A percentile compares a stretch with the other conserved stretches of the same genome.
phyloP scores from a whole-genome alignment of 2,329 filamentous ascomycete genomes.

The Fusarium cicatricum region DNA sequence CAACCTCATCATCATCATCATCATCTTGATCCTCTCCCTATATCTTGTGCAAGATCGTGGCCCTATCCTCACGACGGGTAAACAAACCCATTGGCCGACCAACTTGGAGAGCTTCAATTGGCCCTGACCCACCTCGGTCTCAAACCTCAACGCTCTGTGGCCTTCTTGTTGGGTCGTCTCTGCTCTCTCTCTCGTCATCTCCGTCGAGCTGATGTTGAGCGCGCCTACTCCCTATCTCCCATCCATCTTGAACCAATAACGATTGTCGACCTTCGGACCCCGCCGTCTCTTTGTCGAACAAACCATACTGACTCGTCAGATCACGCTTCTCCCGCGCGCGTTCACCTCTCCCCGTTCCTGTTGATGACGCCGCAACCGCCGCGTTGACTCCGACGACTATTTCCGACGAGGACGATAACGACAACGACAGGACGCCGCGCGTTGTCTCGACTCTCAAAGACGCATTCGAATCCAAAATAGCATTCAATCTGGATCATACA shows the following conservation, averaged over 20 bases:
- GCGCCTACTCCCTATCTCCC: conserved; percentile 21
- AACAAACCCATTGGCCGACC: conserved; percentile 51
- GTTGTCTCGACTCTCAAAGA: conserved; percentile 9
- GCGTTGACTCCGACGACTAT: conserved; percentile 37
- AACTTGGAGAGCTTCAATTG: conserved; percentile 44
- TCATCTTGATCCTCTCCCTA: conserved; percentile 13
- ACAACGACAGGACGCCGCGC: conserved; percentile 26
- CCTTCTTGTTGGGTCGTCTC: conserved; percentile 22
- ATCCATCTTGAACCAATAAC: conserved; percentile 20
- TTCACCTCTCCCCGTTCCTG: conserved; percentile 25
- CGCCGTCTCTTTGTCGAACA: conserved; percentile 8
- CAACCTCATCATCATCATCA: conserved; percentile 11
- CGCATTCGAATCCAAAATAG: not conserved
- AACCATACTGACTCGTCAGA: conserved; percentile 28
- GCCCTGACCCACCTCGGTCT: conserved; percentile 29
- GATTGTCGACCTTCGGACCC: conserved; percentile 11
- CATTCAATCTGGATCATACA: conserved; percentile 20
- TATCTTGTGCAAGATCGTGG: conserved; percentile 8
- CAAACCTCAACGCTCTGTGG: conserved; percentile 10
- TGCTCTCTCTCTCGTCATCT: conserved; percentile 8
- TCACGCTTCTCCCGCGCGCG: conserved; percentile 30
- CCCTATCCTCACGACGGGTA: conserved; percentile 38
- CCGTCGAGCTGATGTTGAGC: conserved; percentile 19
- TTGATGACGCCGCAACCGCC: conserved; percentile 39
- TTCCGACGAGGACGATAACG: conserved; percentile 38